Conservation (phyloP, 2,329 filamentous ascomycete species). For the Colletotrichum higginsianum region DNA sequence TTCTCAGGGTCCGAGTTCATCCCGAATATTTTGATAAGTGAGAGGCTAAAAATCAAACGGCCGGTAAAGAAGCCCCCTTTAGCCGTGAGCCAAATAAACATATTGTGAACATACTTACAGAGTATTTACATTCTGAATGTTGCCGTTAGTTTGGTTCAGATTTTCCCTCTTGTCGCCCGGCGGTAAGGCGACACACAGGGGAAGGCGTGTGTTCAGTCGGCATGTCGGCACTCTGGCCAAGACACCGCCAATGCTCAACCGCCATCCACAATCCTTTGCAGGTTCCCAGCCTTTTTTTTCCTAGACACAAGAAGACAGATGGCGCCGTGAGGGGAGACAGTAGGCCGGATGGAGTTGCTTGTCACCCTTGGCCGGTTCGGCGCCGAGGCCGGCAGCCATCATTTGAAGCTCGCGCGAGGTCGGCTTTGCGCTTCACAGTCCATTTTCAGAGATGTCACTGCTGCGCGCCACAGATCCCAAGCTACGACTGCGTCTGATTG, state of each 20-base stretch:
- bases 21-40: not conserved
- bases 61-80: not conserved
- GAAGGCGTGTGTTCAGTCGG: slow-evolving; percentile 17
- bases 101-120: not conserved
- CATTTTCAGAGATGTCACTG: not conserved
- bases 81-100: not conserved
- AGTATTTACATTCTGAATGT: slow-evolving; percentile 13
- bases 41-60: not conserved
- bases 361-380: slow-evolving; percentile 30
- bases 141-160: slow-evolving; percentile 5
- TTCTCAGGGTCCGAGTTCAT: not conserved
- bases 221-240: slow-evolving; percentile 33
- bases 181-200: not conserved
- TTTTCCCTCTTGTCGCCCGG: slow-evolving; percentile 30
- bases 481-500: not conserved
- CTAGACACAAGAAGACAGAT: slow-evolving; percentile 13
- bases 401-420: not conserved
- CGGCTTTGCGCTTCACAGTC: slow-evolving; percentile 1
- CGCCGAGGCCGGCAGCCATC: slow-evolving; percentile 31
- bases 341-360: not conserved
- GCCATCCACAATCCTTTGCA: slow-evolving; percentile 16
- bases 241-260: slow-evolving; percentile 10
- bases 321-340: not conserved
- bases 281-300: slow-evolving; percentile 19
- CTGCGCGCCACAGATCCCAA: not conserved